Percentiles rank a stretch among this genome's conserved stretches.
Evolutionary conservation across 176 grass and related monocot species (phyloP).

Genomic region (Phoenix dactylifera): DNA sequence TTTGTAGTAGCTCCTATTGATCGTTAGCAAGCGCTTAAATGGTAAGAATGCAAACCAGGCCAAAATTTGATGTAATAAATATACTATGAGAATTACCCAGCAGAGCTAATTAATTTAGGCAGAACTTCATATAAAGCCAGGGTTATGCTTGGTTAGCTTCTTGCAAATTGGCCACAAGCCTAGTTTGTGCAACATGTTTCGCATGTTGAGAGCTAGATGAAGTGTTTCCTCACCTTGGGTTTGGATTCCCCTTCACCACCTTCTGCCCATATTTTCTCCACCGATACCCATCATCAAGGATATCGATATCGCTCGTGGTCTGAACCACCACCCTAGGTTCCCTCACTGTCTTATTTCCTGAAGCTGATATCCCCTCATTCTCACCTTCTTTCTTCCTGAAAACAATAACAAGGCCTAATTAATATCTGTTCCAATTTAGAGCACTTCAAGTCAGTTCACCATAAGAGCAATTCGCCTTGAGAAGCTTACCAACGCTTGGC

Average conservation of each 20-base stretch:
- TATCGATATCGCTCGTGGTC: conserved; percentile 40
- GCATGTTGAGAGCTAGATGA: not conserved
- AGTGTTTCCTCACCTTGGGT: conserved; percentile 31
- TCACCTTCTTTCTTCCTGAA: conserved; percentile 34
- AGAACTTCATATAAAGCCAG: too few species aligned
- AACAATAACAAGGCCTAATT: not conserved
- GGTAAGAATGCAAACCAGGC: too few species aligned
- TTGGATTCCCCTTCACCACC: conserved; percentile 48
- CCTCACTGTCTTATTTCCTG: conserved; percentile 23
- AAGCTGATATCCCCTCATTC: conserved; percentile 11
- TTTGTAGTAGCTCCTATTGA: conserved; percentile 42
- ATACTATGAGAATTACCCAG: too few species aligned
- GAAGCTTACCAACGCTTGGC: conserved; percentile 32
- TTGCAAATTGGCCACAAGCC: too few species aligned
- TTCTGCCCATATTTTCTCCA: conserved; percentile 54
- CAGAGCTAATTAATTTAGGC: too few species aligned
- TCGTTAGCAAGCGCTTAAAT: too few species aligned
- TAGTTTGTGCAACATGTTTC: too few species aligned
- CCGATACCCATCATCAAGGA: conserved; percentile 34
- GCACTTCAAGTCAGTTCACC: too few species aligned
- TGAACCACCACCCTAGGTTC: conserved; percentile 45
- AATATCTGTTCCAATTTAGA: too few species aligned
- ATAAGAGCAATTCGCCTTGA: not conserved
- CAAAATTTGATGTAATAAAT: too few species aligned
- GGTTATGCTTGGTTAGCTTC: too few species aligned